Evolutionary conservation across 805 yeast species (phyloP).

Genomic region (Jamesozyma lodderae): DNA sequence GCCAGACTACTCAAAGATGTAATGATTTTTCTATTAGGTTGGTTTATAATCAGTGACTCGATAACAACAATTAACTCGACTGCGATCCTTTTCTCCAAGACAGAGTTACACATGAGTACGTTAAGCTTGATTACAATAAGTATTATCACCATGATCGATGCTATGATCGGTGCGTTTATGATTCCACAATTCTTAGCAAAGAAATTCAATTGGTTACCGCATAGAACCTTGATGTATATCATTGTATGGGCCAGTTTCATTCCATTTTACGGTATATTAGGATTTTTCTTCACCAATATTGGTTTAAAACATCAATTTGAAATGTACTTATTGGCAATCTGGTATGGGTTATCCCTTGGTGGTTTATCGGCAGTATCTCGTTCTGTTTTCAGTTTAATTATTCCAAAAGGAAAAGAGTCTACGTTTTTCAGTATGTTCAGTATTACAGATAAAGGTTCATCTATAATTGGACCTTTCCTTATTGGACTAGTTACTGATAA

Average conservation of each 20-base stretch:
- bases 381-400: conserved; percentile 55
- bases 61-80: conserved; percentile 72
- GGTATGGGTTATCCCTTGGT: conserved; percentile 73
- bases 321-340: conserved; percentile 57
- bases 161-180: conserved; percentile 55
- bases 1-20: conserved; percentile 57
- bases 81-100: conserved; percentile 65
- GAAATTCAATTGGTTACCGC: conserved; percentile 36
- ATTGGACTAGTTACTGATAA: conserved; percentile 65
- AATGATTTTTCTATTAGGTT: conserved; percentile 53
- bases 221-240: conserved; percentile 41
- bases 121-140: conserved; percentile 58
- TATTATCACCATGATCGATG: conserved; percentile 54
- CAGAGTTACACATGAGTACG: conserved; percentile 61
- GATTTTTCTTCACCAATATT: conserved; percentile 44
- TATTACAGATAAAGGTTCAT: conserved; percentile 74
- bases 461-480: conserved; percentile 62
- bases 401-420: conserved; percentile 68
- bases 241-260: conserved; percentile 56
- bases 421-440: conserved; percentile 68
- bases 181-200: conserved; percentile 40
- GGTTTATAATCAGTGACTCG: conserved; percentile 73
- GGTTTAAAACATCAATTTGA: conserved; percentile 60
- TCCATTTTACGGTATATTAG: conserved; percentile 64
- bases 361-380: conserved; percentile 64